Evolutionary conservation across 2,329 filamentous ascomycete species (phyloP).

Genomic region (Colletotrichum australisinense): DNA sequence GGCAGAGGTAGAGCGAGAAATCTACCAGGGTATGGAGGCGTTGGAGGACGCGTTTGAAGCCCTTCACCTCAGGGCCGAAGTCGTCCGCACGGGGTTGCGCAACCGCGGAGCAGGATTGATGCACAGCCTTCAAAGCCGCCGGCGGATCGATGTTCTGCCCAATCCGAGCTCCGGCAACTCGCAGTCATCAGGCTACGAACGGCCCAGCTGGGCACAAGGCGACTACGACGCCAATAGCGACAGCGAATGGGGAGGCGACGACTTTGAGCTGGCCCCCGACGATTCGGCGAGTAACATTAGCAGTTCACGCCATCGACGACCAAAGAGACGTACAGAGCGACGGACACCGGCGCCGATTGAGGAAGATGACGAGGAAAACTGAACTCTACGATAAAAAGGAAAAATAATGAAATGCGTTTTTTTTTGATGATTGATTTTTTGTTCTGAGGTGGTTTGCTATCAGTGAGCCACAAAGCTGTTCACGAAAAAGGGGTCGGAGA

Average conservation of each 20-base stretch:
- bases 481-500: background rate
- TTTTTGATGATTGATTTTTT: background rate
- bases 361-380: conserved; percentile 75
- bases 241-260: conserved; percentile 69
- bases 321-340: conserved; percentile 75
- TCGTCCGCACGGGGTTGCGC: conserved; percentile 81
- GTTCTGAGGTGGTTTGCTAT: background rate
- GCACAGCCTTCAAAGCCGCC: conserved; percentile 70
- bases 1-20: conserved; percentile 91
- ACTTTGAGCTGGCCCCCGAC: conserved; percentile 76
- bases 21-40: conserved; percentile 93
- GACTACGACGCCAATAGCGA: conserved; percentile 64
- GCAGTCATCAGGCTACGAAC: conserved; percentile 56
- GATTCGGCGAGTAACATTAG: conserved; percentile 86
- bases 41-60: conserved; percentile 94
- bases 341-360: conserved; percentile 79
- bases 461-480: background rate
- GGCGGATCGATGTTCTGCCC: conserved; percentile 66
- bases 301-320: conserved; percentile 74
- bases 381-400: conserved; percentile 6
- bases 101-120: conserved; percentile 84
- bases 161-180: conserved; percentile 60
- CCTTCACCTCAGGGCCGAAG: conserved; percentile 86
- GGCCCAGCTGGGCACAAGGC: conserved; percentile 58
- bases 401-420: conserved; percentile 11